Evolutionary conservation across 805 yeast species (phyloP).

Genomic region (Candida lessepsii): DNA sequence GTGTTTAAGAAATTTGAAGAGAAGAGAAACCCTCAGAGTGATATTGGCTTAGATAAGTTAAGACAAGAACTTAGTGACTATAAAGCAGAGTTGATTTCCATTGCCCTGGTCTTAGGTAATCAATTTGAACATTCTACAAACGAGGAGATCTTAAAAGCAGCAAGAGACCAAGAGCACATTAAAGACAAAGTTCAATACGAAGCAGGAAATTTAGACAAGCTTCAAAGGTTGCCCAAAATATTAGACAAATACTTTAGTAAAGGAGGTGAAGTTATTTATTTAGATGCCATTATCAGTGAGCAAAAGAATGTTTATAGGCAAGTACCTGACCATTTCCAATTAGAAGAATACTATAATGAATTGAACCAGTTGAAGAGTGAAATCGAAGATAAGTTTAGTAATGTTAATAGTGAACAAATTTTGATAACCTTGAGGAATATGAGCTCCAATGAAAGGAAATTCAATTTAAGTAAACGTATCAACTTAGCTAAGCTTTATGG

Average conservation of each 20-base stretch:
- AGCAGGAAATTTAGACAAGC: not conserved
- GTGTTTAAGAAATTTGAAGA: conserved; percentile 45
- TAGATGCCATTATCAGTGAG: not conserved
- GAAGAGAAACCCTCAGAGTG: not conserved
- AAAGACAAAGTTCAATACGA: not conserved
- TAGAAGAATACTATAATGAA: conserved; percentile 35
- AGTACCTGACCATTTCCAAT: conserved; percentile 31
- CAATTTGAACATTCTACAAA: not conserved
- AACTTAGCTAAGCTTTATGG: conserved; percentile 27
- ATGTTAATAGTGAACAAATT: conserved; percentile 3
- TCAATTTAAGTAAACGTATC: conserved; percentile 18
- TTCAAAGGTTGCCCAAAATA: not conserved
- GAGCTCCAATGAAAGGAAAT: conserved; percentile 15
- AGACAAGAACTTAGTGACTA: not conserved
- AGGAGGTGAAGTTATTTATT: not conserved
- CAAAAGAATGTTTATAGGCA: conserved; percentile 21
- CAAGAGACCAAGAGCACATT: not conserved
- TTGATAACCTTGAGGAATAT: conserved; percentile 15
- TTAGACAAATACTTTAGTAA: not conserved
- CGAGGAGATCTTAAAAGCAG: not conserved
- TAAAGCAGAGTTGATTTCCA: not conserved
- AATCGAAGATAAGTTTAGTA: conserved; percentile 18
- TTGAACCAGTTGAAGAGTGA: conserved; percentile 22
- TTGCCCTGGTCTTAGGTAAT: not conserved
- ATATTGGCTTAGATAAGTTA: too few species aligned